Percentiles rank a stretch among this genome's conserved stretches.
phyloP scores from a whole-genome alignment of 148 eudicot genomes.

The Linanthus parryae region DNA sequence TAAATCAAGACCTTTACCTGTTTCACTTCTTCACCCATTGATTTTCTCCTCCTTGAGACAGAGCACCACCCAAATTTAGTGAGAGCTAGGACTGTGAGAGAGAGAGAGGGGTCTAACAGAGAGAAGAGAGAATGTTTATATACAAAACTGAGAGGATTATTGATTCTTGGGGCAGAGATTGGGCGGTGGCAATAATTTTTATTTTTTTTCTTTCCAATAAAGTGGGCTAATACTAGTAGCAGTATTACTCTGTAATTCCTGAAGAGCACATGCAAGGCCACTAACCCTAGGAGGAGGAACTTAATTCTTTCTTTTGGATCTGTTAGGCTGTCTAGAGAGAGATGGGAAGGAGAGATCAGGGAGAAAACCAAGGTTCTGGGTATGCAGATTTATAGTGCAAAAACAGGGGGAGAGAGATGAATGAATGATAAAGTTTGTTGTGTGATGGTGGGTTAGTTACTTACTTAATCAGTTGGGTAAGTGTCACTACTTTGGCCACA shows the following conservation, averaged over 20 bases:
- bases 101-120: constrained; percentile 3
- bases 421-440: background rate
- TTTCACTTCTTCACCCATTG: constrained; percentile 83
- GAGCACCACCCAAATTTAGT: background rate
- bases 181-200: constrained; percentile 36
- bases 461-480: too few relatives aligned
- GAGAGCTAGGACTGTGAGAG: background rate
- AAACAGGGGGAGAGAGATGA: background rate
- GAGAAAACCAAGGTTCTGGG: constrained; percentile 24
- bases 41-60: constrained; percentile 6
- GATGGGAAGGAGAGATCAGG: constrained; percentile 14
- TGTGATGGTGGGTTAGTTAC: background rate
- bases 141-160: background rate
- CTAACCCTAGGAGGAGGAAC: constrained; percentile 16
- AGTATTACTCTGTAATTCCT: constrained; percentile 36
- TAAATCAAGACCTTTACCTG: constrained; percentile 24
- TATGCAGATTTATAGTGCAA: constrained; percentile 24
- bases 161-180: constrained; percentile 11
- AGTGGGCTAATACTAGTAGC: too few relatives aligned
- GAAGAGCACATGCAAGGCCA: constrained; percentile 77
- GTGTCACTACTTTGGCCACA: too few relatives aligned
- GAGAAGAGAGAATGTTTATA: constrained; percentile 19
- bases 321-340: constrained; percentile 5
- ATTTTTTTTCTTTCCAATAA: too few relatives aligned
- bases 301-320: constrained; percentile 8